Evolutionary conservation across 1,284 basidiomycete genomes (phyloP).

Genomic region (Ganoderma meredithae): DNA sequence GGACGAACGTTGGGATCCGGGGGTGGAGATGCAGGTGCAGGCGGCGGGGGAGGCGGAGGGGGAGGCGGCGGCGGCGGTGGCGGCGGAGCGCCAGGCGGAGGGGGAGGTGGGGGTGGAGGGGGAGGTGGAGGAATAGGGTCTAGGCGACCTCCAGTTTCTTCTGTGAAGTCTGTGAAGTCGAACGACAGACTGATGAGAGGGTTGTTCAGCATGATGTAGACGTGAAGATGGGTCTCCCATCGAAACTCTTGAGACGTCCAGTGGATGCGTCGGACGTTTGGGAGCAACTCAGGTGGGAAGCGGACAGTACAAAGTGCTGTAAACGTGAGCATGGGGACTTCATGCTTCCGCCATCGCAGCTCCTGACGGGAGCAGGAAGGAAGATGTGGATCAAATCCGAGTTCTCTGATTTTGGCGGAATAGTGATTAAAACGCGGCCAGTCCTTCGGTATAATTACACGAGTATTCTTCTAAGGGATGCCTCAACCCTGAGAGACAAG

Average conservation of each 20-base stretch:
- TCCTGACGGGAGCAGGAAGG: constrained; percentile 11
- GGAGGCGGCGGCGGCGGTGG: constrained; percentile 8
- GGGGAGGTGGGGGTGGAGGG: neutral
- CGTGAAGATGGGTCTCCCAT: constrained; percentile 12
- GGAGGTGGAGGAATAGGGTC: constrained; percentile 3
- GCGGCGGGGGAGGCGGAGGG: neutral
- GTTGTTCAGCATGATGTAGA: constrained; percentile 24
- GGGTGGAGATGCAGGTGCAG: neutral
- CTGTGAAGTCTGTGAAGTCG: constrained; percentile 14
- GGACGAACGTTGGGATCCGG: neutral
- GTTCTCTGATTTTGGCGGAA: constrained; percentile 21
- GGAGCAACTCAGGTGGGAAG: constrained; percentile 22
- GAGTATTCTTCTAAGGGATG: constrained; percentile 14
- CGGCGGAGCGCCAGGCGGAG: neutral
- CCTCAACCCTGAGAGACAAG: too few relatives aligned
- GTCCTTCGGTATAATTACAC: constrained; percentile 21
- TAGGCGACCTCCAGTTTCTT: neutral
- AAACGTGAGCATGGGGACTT: constrained; percentile 11
- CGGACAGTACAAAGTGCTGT: constrained; percentile 18
- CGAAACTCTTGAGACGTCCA: constrained; percentile 22
- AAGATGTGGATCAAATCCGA: constrained; percentile 23
- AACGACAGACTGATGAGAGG: constrained; percentile 19
- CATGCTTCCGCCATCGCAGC: constrained; percentile 10
- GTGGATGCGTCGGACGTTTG: constrained; percentile 17
- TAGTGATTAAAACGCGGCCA: constrained; percentile 26